A percentile compares a stretch with the other conserved stretches of the same genome.
Conservation (phyloP, 495 filamentous ascomycete species). For the Penicillium atrosanguineum region DNA sequence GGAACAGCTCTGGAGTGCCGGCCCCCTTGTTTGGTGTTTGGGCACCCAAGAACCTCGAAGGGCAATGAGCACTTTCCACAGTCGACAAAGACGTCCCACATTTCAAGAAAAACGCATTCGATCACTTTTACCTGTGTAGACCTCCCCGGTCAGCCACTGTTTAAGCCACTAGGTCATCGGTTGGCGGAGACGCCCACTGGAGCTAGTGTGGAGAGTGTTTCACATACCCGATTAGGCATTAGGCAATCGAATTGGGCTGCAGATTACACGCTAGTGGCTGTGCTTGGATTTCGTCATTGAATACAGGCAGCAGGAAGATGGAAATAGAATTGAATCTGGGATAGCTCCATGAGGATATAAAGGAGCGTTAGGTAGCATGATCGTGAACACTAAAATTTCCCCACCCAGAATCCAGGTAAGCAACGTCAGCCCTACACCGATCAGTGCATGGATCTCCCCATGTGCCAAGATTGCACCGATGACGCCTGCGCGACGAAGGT, state of each 20-base stretch:
- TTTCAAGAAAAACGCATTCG: not conserved
- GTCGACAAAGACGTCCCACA: not conserved
- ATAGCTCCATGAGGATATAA: not conserved
- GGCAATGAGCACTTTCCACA: not conserved
- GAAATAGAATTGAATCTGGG: not conserved
- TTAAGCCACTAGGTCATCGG: not conserved
- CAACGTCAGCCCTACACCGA: conserved; percentile 11
- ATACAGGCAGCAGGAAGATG: not conserved
- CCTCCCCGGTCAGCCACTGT: not conserved
- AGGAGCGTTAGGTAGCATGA: not conserved
- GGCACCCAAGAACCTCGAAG: not conserved
- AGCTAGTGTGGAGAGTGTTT: not conserved
- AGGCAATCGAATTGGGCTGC: not conserved
- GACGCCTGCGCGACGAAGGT: conserved; percentile 26
- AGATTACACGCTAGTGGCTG: not conserved
- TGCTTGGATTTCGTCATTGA: not conserved
- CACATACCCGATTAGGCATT: not conserved
- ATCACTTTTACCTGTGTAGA: not conserved
- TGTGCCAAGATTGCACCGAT: conserved; percentile 18
- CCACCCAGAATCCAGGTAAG: not conserved
- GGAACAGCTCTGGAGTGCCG: not conserved
- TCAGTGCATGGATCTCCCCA: not conserved
- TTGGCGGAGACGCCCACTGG: not conserved
- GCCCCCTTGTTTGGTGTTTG: too few species aligned
- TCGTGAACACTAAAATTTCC: not conserved